Evolutionary conservation across 2,329 filamentous ascomycete genomes (phyloP).

Genomic region (Leptographium galeiforme): DNA sequence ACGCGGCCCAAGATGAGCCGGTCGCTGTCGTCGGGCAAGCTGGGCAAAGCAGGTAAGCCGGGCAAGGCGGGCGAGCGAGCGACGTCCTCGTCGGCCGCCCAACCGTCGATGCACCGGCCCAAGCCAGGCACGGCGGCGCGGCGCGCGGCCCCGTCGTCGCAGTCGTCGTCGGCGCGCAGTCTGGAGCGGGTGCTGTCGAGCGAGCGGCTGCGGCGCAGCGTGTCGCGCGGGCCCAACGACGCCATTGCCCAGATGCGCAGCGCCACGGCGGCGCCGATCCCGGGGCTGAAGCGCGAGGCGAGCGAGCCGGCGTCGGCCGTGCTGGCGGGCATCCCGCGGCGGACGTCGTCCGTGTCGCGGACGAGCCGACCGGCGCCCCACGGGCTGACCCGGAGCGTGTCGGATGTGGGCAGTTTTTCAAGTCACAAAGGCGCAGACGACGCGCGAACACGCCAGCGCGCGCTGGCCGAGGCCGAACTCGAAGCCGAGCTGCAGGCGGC

Average conservation of each 20-base stretch:
- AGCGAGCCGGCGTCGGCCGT: conserved; percentile 37
- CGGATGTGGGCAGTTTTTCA: background rate
- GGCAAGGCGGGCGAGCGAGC: too few species aligned
- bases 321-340: background rate
- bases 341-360: conserved; percentile 7
- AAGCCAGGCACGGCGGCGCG: conserved; percentile 33
- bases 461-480: conserved; percentile 54
- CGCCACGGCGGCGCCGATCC: conserved; percentile 46
- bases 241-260: conserved; percentile 54
- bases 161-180: conserved; percentile 26
- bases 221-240: conserved; percentile 42
- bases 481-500: conserved; percentile 61
- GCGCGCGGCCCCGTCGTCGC: conserved; percentile 29
- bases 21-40: background rate
- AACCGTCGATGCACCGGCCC: conserved; percentile 23
- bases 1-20: conserved; percentile 28
- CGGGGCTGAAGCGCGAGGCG: conserved; percentile 52
- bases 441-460: conserved; percentile 49
- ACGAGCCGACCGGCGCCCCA: conserved; percentile 27
- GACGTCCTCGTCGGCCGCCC: conserved; percentile 14
- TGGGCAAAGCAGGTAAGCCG: background rate
- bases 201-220: conserved; percentile 41
- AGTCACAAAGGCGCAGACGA: conserved; percentile 27
- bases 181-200: conserved; percentile 51
- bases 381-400: conserved; percentile 23